Base-by-base conservation (phyloP, 148 eudicot species). In the Bassia scoparia region DNA sequence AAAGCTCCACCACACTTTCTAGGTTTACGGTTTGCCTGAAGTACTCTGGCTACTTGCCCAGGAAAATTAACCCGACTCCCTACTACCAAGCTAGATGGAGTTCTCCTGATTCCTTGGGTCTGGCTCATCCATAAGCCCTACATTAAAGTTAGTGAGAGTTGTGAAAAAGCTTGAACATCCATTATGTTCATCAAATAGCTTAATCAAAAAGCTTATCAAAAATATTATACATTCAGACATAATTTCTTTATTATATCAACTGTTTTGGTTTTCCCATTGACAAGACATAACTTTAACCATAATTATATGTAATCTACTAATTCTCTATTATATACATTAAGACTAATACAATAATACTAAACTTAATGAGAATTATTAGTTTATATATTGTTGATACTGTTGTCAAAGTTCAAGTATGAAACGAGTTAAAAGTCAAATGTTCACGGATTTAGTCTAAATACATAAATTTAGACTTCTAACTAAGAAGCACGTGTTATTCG, bases 1-100 rank as follows among this genome's bases (percentile, higher is more conserved):
- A 94, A 90, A 68, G 89, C 91, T 79, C 98, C 97, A 31, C 91
- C 93, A 35, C 71, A 83, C 82, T 84, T 85, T 66, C 53, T 78
- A 61, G 87, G 70, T 74, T 84, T 86, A 62, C 61, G 77, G 65
- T 81, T 68, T 35, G 83, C 69, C 76, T 81, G 79, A 80, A 84
- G 73, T 76, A 81, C 80, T 55, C 68, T 83, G 69, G 68, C 79
- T 73, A 81, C 77, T 77, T 88, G 89, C 67, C 81, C 55, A 49
- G 95, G 91, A 75, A 89, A 89, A 72, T 77, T 81, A 58, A 91
- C 80, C 81, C 76, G 87, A 67, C 79, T 85, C 77, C 87, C 89
- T 62, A 76, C 49, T 52, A 76, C 79, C 74, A 93, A 70, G 81
- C 83, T 89, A 83, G 89, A 86, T 33, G 85, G 87, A 53, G 82